These are phyloP conservation scores for Aristolochia fimbriata DNA, from an alignment of 164 flowering plant species.

Conservation along the genomic window DNA sequence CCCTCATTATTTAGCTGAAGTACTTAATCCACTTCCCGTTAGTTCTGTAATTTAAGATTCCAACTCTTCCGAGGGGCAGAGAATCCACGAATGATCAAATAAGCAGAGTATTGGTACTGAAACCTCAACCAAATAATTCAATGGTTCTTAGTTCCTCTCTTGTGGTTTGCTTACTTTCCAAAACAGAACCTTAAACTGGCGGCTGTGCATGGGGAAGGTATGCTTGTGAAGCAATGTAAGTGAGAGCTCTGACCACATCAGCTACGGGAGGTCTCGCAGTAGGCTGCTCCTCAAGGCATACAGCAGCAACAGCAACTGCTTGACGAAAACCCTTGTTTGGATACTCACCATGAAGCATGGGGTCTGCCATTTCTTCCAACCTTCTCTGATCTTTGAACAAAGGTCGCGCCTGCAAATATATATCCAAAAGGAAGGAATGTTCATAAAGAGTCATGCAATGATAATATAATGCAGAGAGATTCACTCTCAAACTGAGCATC, in stretches of 20 bases:
- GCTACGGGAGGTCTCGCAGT: background rate
- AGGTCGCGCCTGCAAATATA: constrained; percentile 2
- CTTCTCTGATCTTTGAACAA: background rate
- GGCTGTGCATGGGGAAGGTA: background rate
- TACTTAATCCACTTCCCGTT: too few relatives aligned
- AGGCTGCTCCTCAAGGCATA: background rate
- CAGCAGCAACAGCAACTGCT: background rate
- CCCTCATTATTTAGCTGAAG: too few relatives aligned
- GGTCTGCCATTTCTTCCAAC: background rate
- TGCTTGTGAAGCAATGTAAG: background rate
- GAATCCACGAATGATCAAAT: too few relatives aligned
- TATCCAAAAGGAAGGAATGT: background rate
- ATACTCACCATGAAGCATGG: background rate
- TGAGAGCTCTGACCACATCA: constrained; percentile 1
- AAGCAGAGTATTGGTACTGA: too few relatives aligned
- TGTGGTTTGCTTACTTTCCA: too few relatives aligned
- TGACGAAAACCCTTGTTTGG: background rate
- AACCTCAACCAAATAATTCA: too few relatives aligned
- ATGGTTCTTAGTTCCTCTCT: too few relatives aligned
- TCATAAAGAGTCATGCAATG: background rate
- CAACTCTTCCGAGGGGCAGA: too few relatives aligned
- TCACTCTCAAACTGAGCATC: background rate
- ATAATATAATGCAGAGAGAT: background rate
- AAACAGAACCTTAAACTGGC: background rate
- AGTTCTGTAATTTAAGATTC: too few relatives aligned